A percentile compares a stretch with the other conserved stretches of the same genome.
phyloP scores from a whole-genome alignment of 768 basidiomycete genomes.

The Phlebiopsis gigantea region DNA sequence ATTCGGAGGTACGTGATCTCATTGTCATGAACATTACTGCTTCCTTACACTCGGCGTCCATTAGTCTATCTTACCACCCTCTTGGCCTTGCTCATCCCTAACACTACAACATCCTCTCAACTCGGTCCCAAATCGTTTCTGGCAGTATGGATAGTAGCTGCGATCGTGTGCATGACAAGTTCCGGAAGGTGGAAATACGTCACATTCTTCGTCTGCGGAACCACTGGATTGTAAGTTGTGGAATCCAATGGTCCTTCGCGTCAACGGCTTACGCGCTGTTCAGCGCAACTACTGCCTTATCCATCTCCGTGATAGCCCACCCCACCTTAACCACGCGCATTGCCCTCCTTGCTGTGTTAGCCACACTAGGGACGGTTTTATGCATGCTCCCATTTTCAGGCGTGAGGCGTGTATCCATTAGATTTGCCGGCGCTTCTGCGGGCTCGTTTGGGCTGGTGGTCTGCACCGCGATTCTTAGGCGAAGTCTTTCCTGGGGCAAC shows the following conservation, averaged over 20 bases:
- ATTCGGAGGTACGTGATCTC: constrained; percentile 46
- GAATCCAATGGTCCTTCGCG: not conserved
- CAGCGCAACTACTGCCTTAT: constrained; percentile 43
- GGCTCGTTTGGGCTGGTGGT: constrained; percentile 55
- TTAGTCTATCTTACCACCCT: constrained; percentile 58
- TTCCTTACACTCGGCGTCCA: not conserved
- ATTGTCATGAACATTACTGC: not conserved
- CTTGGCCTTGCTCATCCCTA: constrained; percentile 51
- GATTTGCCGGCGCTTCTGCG: constrained; percentile 45
- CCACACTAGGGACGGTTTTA: constrained; percentile 34
- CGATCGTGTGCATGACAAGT: constrained; percentile 40
- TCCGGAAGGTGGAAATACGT: constrained; percentile 51
- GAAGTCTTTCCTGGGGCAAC: constrained; percentile 50
- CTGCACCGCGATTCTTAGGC: constrained; percentile 45
- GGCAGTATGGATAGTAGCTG: constrained; percentile 54
- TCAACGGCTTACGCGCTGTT: not conserved
- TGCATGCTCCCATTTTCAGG: constrained; percentile 40
- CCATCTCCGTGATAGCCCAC: constrained; percentile 49
- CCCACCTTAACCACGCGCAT: constrained; percentile 46
- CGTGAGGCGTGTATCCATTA: constrained; percentile 42
- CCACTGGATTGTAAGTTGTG: constrained; percentile 49
- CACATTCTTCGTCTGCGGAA: constrained; percentile 42
- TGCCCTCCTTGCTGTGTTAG: constrained; percentile 34
- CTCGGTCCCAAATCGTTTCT: constrained; percentile 49
- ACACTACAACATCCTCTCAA: constrained; percentile 37